Evolutionary conservation across 108 stramenopile species (phyloP).

Genomic region (Aureococcus anophagefferens): DNA sequence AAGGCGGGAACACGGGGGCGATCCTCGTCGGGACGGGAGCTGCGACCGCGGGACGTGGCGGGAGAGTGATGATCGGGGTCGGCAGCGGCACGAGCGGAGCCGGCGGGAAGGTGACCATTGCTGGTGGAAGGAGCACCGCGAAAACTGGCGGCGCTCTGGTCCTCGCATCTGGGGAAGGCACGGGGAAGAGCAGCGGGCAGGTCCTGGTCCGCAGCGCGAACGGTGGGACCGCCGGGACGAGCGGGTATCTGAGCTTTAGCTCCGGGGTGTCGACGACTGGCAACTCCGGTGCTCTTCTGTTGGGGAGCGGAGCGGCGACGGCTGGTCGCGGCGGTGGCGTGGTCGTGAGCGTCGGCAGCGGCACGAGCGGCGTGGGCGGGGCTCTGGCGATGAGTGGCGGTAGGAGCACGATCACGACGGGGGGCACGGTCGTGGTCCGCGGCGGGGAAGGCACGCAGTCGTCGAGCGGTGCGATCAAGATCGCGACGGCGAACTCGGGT

Average conservation of each 20-base stretch:
- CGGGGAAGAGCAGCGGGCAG: background rate
- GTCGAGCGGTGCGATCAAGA: background rate
- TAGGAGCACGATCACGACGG: background rate
- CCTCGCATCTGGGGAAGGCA: background rate
- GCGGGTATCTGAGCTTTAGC: background rate
- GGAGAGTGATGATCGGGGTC: background rate
- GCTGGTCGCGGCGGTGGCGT: background rate
- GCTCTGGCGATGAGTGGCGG: background rate
- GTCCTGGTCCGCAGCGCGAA: background rate
- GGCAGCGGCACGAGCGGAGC: no score
- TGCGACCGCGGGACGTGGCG: background rate
- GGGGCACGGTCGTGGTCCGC: background rate
- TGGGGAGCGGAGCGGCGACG: background rate
- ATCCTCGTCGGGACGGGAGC: background rate
- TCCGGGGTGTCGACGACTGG: background rate
- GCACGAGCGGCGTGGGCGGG: background rate
- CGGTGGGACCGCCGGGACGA: background rate
- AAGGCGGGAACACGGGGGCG: background rate
- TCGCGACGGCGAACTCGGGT: background rate
- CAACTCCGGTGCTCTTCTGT: background rate
- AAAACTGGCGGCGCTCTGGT: background rate
- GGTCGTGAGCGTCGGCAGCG: background rate
- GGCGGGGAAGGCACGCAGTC: background rate
- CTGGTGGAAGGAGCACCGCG: background rate
- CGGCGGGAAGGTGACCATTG: background rate